phyloP scores from a whole-genome alignment of 2,329 filamentous ascomycete species.

The Stylonectria norvegica region DNA sequence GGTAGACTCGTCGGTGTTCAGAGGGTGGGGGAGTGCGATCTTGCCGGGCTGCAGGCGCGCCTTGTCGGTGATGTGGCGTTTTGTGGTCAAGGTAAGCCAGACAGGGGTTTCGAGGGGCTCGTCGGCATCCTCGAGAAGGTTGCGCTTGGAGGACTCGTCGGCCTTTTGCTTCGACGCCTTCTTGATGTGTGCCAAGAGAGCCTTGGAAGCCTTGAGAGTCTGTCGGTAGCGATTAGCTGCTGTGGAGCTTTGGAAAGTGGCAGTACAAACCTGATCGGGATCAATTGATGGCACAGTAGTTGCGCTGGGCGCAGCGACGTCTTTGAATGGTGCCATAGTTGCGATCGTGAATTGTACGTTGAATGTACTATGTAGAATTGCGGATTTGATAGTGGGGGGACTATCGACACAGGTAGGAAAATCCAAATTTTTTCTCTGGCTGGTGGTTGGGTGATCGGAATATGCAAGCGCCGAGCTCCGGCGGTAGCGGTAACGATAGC shows the following conservation, averaged over 20 bases:
- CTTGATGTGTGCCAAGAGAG: slow-evolving; percentile 60
- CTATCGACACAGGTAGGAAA: slow-evolving; percentile 26
- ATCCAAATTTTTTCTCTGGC: slow-evolving; percentile 26
- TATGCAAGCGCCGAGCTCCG: slow-evolving; percentile 34
- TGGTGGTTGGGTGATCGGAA: slow-evolving; percentile 32
- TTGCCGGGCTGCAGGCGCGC: slow-evolving; percentile 79
- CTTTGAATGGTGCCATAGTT: slow-evolving; percentile 42
- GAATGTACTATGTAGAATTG: slow-evolving; percentile 16
- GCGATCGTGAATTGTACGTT: slow-evolving; percentile 17
- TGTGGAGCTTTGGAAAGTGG: not conserved
- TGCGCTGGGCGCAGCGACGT: slow-evolving; percentile 33
- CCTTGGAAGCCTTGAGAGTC: slow-evolving; percentile 61
- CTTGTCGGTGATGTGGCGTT: slow-evolving; percentile 67
- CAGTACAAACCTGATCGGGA: slow-evolving; percentile 38
- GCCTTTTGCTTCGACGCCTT: slow-evolving; percentile 49
- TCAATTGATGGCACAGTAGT: slow-evolving; percentile 35
- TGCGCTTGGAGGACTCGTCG: slow-evolving; percentile 49
- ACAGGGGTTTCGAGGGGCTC: slow-evolving; percentile 49
- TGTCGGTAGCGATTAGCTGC: slow-evolving; percentile 26
- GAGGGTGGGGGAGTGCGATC: slow-evolving; percentile 72
- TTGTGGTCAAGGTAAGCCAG: slow-evolving; percentile 62
- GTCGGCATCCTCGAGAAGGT: slow-evolving; percentile 49
- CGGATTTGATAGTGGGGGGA: slow-evolving; percentile 28
- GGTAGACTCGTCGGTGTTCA: slow-evolving; percentile 61
- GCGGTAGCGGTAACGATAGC: too few species aligned